Evolutionary conservation across 495 filamentous ascomycete genomes (phyloP), one percentile per base, ranked within the genome.

Genomic region (Xylaria nigripes): DNA sequence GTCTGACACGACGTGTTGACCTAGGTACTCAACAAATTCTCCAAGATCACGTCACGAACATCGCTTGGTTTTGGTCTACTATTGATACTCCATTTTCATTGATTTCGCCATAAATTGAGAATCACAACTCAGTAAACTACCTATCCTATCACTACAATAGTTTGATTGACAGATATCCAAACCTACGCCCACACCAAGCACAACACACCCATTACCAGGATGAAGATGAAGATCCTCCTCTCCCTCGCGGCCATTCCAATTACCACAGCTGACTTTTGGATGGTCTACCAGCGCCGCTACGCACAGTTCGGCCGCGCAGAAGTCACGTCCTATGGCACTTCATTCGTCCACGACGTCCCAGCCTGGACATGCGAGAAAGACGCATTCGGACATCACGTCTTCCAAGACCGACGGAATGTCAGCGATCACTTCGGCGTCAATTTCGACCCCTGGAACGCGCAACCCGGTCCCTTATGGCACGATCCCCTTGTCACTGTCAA

Each of bases 181-280:
- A 29, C 9, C 27, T 9, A 29, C 9, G n/a, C n/a, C n/a, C n/a
- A n/a, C n/a, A n/a, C 27, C 6, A 16, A 43, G 7, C 21, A 43
- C 40, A 43, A 15, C 4, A 13, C 18, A 2, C 40, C 40, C 3
- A 8, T n/a, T n/a, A n/a, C n/a, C n/a, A n/a, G n/a, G n/a, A 45
- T 44, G 5, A 45, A 24, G 16, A 71, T 75, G 57, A 59, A 72
- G 46, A 67, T 57, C 6, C 57, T 56, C n/a, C 65, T 55, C n/a
- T 66, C 56, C 6, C 66, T 54, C 6, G 70, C 67, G 23, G 66
- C 51, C 27, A 77, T 61, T 15, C 86, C 84, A 21, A 92, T 76
- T 4, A n/a, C 21, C 21, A 1, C 19, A 13, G 50, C 50, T 10
- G 42, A 52, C 25, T 52, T 52, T 29, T 52, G 50, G 50, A 23